A percentile compares a stretch with the other conserved stretches of the same genome.
phyloP scores from a whole-genome alignment of 2,329 filamentous ascomycete genomes.

The Aspergillus pseudoglaucus region DNA sequence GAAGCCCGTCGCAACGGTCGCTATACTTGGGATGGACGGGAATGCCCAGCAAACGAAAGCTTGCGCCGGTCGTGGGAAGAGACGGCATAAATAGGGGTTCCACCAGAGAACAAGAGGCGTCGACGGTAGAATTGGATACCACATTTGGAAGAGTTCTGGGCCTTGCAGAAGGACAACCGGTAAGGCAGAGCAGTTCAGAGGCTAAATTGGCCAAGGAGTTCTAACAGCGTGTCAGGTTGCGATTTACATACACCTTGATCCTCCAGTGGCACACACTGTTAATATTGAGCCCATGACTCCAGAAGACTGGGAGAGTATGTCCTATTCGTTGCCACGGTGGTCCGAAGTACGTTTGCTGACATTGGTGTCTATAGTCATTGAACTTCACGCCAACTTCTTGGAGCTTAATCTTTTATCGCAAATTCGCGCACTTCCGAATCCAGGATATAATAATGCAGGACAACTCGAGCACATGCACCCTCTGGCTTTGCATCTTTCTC shows the following conservation, averaged over 20 bases:
- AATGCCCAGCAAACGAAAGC: conserved; percentile 85
- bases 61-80: conserved; percentile 64
- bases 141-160: conserved; percentile 73
- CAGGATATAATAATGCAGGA: conserved; percentile 55
- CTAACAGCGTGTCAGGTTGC: conserved; percentile 44
- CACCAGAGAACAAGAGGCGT: conserved; percentile 67
- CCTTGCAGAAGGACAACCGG: conserved; percentile 73
- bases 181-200: conserved; percentile 35
- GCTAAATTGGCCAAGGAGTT: conserved; percentile 28
- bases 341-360: conserved; percentile 4
- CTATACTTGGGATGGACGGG: conserved; percentile 94
- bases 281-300: conserved; percentile 94
- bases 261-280: conserved; percentile 84
- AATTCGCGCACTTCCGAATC: conserved; percentile 88
- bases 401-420: conserved; percentile 90
- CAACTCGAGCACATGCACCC: conserved; percentile 60
- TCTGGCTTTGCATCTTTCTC: conserved; percentile 85
- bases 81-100: conserved; percentile 62
- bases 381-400: conserved; percentile 90
- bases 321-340: background rate
- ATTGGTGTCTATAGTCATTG: conserved; percentile 58
- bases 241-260: conserved; percentile 73
- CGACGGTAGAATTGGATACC: conserved; percentile 78
- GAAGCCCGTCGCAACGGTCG: conserved; percentile 55
- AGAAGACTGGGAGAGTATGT: conserved; percentile 85